phyloP scores from a whole-genome alignment of 1,284 basidiomycete genomes.

The Phylloporus sp. region DNA sequence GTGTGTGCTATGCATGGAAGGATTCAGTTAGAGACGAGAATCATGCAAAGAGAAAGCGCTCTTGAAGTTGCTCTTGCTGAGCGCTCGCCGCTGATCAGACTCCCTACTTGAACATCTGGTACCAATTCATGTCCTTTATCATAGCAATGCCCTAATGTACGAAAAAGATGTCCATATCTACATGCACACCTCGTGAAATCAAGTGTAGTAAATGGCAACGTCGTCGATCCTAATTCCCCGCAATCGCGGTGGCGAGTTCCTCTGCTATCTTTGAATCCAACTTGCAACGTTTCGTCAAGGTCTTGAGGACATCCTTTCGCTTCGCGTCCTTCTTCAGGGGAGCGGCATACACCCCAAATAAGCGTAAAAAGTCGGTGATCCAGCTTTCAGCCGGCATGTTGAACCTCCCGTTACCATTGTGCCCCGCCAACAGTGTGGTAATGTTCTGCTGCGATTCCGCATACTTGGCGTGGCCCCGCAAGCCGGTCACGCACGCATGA shows the following conservation, averaged over 20 bases:
- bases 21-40: too few species aligned
- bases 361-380: constrained; percentile 34
- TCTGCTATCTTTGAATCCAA: constrained; percentile 29
- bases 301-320: constrained; percentile 35
- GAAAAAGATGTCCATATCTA: constrained; percentile 12
- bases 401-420: constrained; percentile 26
- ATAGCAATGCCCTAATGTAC: constrained; percentile 9
- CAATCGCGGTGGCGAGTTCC: constrained; percentile 21
- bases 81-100: too few species aligned
- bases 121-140: background rate
- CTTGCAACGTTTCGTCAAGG: constrained; percentile 38
- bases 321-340: constrained; percentile 32
- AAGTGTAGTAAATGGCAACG: background rate
- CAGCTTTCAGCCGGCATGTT: constrained; percentile 40
- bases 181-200: constrained; percentile 14
- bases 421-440: constrained; percentile 22
- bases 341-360: constrained; percentile 34
- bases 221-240: constrained; percentile 5
- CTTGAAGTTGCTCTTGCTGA: too few species aligned
- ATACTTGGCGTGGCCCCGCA: constrained; percentile 38
- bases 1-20: too few species aligned
- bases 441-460: constrained; percentile 33
- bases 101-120: background rate
- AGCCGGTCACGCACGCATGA: constrained; percentile 43
- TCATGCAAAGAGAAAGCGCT: too few species aligned